Conservation (phyloP, 2,329 filamentous ascomycete genomes). For the Aspergillus calidoustus region DNA sequence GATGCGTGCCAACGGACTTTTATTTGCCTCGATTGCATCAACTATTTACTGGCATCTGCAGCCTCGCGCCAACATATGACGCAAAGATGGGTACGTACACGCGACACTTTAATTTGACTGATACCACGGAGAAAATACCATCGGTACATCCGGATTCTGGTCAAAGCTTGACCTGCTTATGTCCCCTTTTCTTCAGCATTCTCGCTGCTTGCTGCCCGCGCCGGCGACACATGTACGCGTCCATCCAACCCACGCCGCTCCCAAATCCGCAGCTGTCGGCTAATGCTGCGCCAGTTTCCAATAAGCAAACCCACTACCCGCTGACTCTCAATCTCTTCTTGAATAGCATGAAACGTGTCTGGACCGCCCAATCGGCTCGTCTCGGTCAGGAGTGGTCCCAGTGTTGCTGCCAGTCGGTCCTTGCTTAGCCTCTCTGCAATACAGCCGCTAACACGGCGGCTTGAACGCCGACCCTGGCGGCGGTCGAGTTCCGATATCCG, state of each 20-base stretch:
- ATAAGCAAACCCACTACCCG: conserved; percentile 41
- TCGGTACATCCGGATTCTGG: neutral
- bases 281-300: conserved; percentile 41
- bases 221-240: neutral
- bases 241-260: conserved; percentile 21
- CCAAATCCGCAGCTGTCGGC: conserved; percentile 39
- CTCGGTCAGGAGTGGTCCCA: conserved; percentile 41
- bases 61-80: neutral
- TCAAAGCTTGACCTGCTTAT: neutral
- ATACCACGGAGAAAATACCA: neutral
- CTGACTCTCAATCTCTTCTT: conserved; percentile 33
- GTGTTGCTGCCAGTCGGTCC: conserved; percentile 35
- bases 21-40: neutral
- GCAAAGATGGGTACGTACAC: neutral
- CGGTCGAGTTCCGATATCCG: conserved; percentile 25
- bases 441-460: conserved; percentile 26
- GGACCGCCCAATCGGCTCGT: conserved; percentile 14
- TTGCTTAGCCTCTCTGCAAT: conserved; percentile 31
- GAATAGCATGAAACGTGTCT: conserved; percentile 24
- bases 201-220: conserved; percentile 4
- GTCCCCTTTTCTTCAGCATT: neutral
- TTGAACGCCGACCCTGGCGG: conserved; percentile 21
- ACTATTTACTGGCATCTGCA: neutral
- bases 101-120: neutral
- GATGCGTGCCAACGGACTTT: neutral